Evolutionary conservation across 2,329 filamentous ascomycete species (phyloP), one percentile per base, ranked within the genome.

Genomic region (Ascochyta pisi): DNA sequence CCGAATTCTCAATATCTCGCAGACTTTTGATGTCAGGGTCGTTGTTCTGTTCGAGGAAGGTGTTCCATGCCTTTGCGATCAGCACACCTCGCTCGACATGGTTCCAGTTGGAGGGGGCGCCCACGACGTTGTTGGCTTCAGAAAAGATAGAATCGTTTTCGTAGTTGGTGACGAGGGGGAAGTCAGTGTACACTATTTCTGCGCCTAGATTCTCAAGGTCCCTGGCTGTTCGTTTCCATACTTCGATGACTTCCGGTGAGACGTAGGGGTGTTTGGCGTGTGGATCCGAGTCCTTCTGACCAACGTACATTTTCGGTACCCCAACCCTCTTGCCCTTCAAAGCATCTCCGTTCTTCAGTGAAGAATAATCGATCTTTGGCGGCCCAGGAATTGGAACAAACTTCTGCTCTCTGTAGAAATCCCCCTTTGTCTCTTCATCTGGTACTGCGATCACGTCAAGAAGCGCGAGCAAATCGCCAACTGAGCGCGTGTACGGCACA

Each of bases 341-440:
- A 0, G 78, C 72, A 3, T 59, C 57, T 4, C 56, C 15, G 0
- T 71, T 48, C 10, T 65, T 63, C 1, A 83, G 58, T 3, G 67
- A 66, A n/a, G 73, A 75, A 19, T 75, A 74, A 1, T 66, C 34
- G 3, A 78, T 74, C 0, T 73, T 70, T 3, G 73, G 60, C 10
- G 71, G 61, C 10, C 68, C 66, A 0, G 78, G 77, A 1, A 85
- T 63, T 1, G 71, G 37, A 0, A 85, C 70, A 45, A 78, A 77
- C 0, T 67, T 69, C 52, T 87, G 84, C 15, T 80, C 75, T 4
- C 82, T 74, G 79, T 83, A 86, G 61, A 86, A 86, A 57, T 86
- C 83, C 1, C 81, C 79, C 4, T 59, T 48, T 0, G 71, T 71
- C 3, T 74, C 68, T 2, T 65, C 15, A 55, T 86, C 84, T 0